Percentiles rank a stretch among this genome's conserved stretches.
These are phyloP conservation scores for Eruca vesicaria DNA, from an alignment of 441 rosid genomes.

Conservation along the genomic window DNA sequence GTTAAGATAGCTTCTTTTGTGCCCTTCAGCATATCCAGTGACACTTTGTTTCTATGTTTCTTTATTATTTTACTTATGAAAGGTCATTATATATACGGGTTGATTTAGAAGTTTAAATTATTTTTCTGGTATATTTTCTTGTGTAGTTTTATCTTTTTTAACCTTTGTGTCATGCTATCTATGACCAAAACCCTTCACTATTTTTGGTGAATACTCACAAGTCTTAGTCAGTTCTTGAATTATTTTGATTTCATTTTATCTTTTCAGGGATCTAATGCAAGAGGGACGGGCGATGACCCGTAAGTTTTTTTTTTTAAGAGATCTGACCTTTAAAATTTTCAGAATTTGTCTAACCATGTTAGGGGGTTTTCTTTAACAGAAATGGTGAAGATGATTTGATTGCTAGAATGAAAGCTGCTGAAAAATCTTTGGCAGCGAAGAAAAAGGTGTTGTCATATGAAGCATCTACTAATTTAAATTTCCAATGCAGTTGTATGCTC, in stretches of 20 bases:
- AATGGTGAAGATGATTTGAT: conserved; percentile 64
- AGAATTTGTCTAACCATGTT: conserved; percentile 10
- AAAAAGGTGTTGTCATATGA: conserved; percentile 54
- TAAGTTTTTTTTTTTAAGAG: conserved; percentile 12
- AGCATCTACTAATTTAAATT: conserved; percentile 1
- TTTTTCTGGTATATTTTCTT: not conserved
- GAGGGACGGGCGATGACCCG: conserved; percentile 46
- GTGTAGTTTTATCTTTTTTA: not conserved
- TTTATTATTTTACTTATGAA: not conserved
- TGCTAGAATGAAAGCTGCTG: conserved; percentile 85
- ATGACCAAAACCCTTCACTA: not conserved
- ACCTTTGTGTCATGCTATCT: not conserved
- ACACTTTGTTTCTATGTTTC: not conserved
- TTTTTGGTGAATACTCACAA: not conserved
- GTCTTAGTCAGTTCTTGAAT: conserved; percentile 1
- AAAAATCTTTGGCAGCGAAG: conserved; percentile 79
- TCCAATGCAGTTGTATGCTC: not conserved
- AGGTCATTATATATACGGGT: not conserved
- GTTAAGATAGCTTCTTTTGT: not conserved
- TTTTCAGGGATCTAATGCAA: conserved; percentile 51
- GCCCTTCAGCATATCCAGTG: not conserved
- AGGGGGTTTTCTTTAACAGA: conserved; percentile 41
- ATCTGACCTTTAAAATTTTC: conserved; percentile 3
- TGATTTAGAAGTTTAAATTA: not conserved
- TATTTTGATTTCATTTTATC: not conserved